A percentile compares a stretch with the other conserved stretches of the same genome.
Evolutionary conservation across 1,284 basidiomycete species (phyloP).

Genomic region (Sporisorium reilianum): DNA sequence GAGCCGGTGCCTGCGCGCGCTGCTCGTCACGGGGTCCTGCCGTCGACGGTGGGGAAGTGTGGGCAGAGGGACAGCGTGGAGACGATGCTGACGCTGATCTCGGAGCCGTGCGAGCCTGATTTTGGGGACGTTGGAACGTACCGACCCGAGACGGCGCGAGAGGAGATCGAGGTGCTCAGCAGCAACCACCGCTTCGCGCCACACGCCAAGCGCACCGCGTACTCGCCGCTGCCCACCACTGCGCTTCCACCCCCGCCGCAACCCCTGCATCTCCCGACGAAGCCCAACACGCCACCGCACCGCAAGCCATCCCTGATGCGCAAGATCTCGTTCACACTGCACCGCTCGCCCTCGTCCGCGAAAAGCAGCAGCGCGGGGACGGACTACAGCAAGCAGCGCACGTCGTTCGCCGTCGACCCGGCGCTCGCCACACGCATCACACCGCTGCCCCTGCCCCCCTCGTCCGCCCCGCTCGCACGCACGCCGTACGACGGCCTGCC

Average conservation of each 20-base stretch:
- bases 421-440: neutral
- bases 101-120: neutral
- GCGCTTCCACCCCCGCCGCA: neutral
- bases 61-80: no score
- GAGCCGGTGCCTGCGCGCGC: conserved; percentile 1
- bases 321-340: neutral
- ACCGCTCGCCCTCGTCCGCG: neutral
- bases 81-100: neutral
- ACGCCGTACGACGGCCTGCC: neutral
- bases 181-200: no score
- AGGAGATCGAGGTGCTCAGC: no score
- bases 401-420: no score
- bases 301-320: conserved; percentile 4
- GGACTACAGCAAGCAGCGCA: conserved; percentile 8
- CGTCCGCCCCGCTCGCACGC: neutral
- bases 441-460: neutral
- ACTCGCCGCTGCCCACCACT: neutral
- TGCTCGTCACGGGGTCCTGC: neutral
- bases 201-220: no score
- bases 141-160: no score
- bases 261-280: neutral
- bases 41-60: no score
- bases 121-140: no score
- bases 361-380: neutral
- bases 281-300: neutral